Percentiles rank a stretch among this genome's conserved stretches.
These are phyloP conservation scores for Clonostachys sp. DNA, from an alignment of 2,329 filamentous ascomycete genomes.

Conservation along the genomic window DNA sequence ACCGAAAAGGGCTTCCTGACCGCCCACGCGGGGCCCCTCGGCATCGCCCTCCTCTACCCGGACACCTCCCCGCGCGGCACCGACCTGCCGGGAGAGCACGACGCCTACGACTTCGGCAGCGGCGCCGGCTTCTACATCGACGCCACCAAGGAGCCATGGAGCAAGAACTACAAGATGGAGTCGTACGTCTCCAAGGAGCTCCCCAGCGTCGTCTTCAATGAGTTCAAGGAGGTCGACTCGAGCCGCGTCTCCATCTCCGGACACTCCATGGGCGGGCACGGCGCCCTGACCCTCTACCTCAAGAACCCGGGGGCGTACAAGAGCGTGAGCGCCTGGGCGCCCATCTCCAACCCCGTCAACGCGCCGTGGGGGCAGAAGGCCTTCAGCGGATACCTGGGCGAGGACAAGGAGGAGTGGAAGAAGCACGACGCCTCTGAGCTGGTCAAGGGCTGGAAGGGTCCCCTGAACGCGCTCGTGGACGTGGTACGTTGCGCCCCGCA, in stretches of 20 bases:
- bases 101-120: constrained; percentile 84
- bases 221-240: constrained; percentile 67
- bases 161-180: constrained; percentile 87
- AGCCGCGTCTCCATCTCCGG: constrained; percentile 77
- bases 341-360: constrained; percentile 78
- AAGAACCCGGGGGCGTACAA: constrained; percentile 89
- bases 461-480: constrained; percentile 78
- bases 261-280: constrained; percentile 97
- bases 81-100: constrained; percentile 77
- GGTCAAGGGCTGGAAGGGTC: constrained; percentile 64
- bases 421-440: constrained; percentile 91
- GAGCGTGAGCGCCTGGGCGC: constrained; percentile 85
- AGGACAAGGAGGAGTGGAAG: constrained; percentile 72
- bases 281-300: constrained; percentile 86
- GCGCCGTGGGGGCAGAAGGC: constrained; percentile 97
- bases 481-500: constrained; percentile 54
- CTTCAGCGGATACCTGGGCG: constrained; percentile 85
- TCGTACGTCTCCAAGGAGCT: constrained; percentile 86
- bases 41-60: constrained; percentile 90
- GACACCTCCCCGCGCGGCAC: constrained; percentile 91
- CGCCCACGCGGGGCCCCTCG: constrained; percentile 69
- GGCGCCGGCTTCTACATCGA: constrained; percentile 95
- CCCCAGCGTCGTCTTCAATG: constrained; percentile 68
- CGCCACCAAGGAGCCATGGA: constrained; percentile 71
- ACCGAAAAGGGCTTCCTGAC: constrained; percentile 89